phyloP scores from a whole-genome alignment of 176 grass and related monocot genomes.

The Areca catechu region DNA sequence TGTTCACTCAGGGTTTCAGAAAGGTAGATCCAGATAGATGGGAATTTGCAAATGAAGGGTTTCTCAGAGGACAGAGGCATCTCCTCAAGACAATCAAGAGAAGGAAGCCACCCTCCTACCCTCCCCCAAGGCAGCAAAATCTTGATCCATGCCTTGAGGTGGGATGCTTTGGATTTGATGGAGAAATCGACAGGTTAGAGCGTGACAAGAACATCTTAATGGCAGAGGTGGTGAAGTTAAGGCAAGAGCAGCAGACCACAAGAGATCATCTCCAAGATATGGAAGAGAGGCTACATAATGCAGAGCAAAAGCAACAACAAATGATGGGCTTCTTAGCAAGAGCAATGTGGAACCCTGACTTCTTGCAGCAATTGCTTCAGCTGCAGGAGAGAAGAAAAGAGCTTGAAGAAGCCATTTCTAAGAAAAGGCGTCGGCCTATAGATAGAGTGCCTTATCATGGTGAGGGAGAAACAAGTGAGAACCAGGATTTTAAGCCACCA shows the following conservation, averaged over 20 bases:
- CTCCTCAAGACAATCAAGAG: slow-evolving; percentile 62
- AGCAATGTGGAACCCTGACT: slow-evolving; percentile 56
- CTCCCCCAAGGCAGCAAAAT: slow-evolving; percentile 13
- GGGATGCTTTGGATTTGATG: slow-evolving; percentile 43
- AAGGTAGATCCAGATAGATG: slow-evolving; percentile 73
- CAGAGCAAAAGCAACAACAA: slow-evolving; percentile 54
- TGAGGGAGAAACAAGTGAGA: neutral
- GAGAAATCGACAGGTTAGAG: slow-evolving; percentile 48
- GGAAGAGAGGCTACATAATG: slow-evolving; percentile 42
- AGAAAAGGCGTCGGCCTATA: slow-evolving; percentile 53
- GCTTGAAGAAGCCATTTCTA: slow-evolving; percentile 36
- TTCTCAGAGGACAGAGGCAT: slow-evolving; percentile 54
- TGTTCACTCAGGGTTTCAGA: slow-evolving; percentile 66
- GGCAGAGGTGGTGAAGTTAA: slow-evolving; percentile 57
- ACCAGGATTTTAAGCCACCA: neutral
- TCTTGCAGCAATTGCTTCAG: slow-evolving; percentile 50
- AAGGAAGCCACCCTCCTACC: slow-evolving; percentile 24
- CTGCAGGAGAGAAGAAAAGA: slow-evolving; percentile 43
- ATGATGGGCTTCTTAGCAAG: slow-evolving; percentile 72
- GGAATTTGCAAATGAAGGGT: slow-evolving; percentile 81
- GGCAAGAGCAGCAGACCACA: slow-evolving; percentile 57
- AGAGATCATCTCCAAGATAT: slow-evolving; percentile 39
- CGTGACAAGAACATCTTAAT: slow-evolving; percentile 59
- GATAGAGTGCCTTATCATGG: neutral
- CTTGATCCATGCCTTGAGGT: slow-evolving; percentile 38